phyloP scores from a whole-genome alignment of 805 yeast genomes.

The Sugiyamaella mastotermitis region DNA sequence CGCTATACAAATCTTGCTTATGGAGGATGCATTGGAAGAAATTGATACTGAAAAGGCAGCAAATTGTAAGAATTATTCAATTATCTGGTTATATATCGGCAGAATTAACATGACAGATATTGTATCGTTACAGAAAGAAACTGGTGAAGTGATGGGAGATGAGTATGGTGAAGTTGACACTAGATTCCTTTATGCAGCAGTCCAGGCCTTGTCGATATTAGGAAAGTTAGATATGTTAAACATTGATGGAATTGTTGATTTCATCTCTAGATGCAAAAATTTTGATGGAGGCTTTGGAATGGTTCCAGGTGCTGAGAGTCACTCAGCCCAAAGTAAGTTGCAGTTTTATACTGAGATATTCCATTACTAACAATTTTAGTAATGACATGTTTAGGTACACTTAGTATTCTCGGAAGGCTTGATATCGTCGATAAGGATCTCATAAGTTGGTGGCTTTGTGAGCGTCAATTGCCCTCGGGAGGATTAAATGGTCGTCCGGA shows the following conservation, averaged over 20 bases:
- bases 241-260: constrained; percentile 48
- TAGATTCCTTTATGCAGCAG: constrained; percentile 78
- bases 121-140: constrained; percentile 41
- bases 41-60: constrained; percentile 32
- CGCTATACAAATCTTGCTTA: constrained; percentile 72
- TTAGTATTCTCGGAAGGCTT: constrained; percentile 60
- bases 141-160: constrained; percentile 87
- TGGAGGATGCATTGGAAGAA: constrained; percentile 52
- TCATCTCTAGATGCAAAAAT: constrained; percentile 66
- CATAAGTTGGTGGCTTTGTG: constrained; percentile 82
- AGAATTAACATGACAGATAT: constrained; percentile 25
- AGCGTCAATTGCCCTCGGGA: constrained; percentile 79
- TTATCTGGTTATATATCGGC: constrained; percentile 26
- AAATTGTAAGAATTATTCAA: constrained; percentile 32
- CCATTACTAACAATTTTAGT: constrained; percentile 31
- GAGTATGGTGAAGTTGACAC: constrained; percentile 89
- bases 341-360: neutral
- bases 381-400: constrained; percentile 76
- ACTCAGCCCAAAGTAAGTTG: constrained; percentile 79
- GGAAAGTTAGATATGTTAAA: constrained; percentile 50
- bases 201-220: constrained; percentile 65
- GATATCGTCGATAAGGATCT: constrained; percentile 40
- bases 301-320: constrained; percentile 92
- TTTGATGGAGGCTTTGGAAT: constrained; percentile 96
- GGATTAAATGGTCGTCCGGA: constrained; percentile 97